Base-by-base conservation (phyloP, 2,329 filamentous ascomycete species). In the Torrubiella hemipterigena region DNA sequence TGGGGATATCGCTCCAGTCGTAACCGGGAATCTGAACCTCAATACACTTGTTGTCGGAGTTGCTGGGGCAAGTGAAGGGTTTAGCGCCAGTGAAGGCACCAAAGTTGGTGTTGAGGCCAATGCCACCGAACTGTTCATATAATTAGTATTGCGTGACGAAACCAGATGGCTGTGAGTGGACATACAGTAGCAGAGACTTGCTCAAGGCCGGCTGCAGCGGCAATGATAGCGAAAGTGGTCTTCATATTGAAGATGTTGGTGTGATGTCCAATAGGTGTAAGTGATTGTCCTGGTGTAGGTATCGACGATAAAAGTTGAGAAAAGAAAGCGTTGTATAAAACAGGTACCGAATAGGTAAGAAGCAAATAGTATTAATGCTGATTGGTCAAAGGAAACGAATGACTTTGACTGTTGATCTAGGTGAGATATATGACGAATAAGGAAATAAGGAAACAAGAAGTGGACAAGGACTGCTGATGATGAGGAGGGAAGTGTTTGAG, bases 1-100 rank as follows among this genome's bases (percentile, higher is more conserved):
- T 42, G 40, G 52, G 44, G 16, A 93, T 67, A 41, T 71, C 69
- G 17, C 56, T 55, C 72, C 81, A 95, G 63, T 79, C 61, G 55
- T 81, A 91, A 30, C 85, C 86, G 15, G 48, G 42, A 40, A 68
- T 58, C 61, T 93, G 82, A 42, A 75, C 56, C n/a, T 68, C 52
- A 36, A 69, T 74, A 59, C 89, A 95, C 46, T 78, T 58, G 63
- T 91, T 91, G 63, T 84, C 62, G 48, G 69, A 74, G 67, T 82
- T 85, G 36, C 61, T 58, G 10, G 85, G 84, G 54, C 67, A 79
- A 29, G 64, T 63, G 66, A 76, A 93, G 37, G 64, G 51, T 33
- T 51, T 44, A 30, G 61, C 60, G 16, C 47, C 32, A n/a, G 34
- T 35, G 26, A 41, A 41, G 26, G 42, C 21, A 23, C n/a, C n/a